Conservation (phyloP, 192 early-diverging fungal genomes). For the Gamsiella multidivaricata region DNA sequence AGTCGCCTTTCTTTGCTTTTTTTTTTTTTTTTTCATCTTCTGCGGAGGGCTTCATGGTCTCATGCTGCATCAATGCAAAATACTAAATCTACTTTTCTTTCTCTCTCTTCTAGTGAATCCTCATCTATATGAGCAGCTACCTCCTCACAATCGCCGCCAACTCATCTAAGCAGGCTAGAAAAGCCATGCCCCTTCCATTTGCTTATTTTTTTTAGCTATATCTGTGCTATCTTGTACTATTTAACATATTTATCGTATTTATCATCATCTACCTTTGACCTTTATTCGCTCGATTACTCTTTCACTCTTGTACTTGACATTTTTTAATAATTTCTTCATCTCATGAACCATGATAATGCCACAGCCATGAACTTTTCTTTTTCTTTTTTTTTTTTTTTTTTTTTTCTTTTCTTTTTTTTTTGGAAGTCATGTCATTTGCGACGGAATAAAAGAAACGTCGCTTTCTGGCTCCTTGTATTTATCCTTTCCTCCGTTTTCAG, state of each 20-base stretch:
- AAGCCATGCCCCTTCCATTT: background rate
- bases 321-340: too few relatives aligned
- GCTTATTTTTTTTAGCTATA: slow-evolving; percentile 3
- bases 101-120: slow-evolving; percentile 31
- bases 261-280: too few relatives aligned
- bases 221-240: slow-evolving; percentile 13
- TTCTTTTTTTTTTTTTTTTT: background rate
- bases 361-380: background rate
- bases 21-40: background rate
- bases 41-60: too few relatives aligned
- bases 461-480: too few relatives aligned
- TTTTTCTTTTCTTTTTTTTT: background rate
- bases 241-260: slow-evolving; percentile 4
- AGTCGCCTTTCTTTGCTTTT: slow-evolving; percentile 9
- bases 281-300: too few relatives aligned
- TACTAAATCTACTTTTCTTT: background rate
- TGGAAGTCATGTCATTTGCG: background rate
- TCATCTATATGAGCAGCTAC: slow-evolving; percentile 34
- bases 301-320: too few relatives aligned
- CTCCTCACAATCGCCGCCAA: slow-evolving; percentile 34
- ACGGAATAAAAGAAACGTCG: too few relatives aligned
- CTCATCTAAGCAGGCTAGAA: slow-evolving; percentile 18
- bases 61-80: background rate
- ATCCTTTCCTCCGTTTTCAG: too few relatives aligned
- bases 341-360: too few relatives aligned